These are phyloP conservation scores for Chaetomium sp. DNA, from an alignment of 2,329 filamentous ascomycete genomes.

Conservation along the genomic window DNA sequence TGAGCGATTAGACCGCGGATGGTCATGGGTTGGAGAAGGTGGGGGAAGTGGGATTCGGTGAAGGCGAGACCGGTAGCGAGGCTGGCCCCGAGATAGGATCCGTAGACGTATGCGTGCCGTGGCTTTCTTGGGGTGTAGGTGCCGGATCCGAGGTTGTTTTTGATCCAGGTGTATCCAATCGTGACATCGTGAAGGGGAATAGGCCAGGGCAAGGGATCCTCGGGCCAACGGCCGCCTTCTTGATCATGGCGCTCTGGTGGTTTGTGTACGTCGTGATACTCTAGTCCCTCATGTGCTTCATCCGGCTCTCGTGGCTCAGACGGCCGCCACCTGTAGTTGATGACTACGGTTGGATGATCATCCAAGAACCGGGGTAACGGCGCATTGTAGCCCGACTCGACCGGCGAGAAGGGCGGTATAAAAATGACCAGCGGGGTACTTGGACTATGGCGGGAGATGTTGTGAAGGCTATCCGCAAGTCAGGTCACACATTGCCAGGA, in stretches of 20 bases:
- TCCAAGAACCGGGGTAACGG: constrained; percentile 37
- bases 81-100: constrained; percentile 51
- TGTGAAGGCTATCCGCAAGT: constrained; percentile 39
- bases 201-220: constrained; percentile 42
- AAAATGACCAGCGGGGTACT: constrained; percentile 47
- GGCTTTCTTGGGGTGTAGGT: neutral
- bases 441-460: constrained; percentile 33
- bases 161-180: constrained; percentile 49
- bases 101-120: constrained; percentile 43
- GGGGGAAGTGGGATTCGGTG: constrained; percentile 44
- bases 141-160: constrained; percentile 32
- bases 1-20: constrained; percentile 49
- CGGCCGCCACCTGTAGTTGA: constrained; percentile 53
- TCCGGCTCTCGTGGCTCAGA: too few relatives aligned
- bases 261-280: too few relatives aligned
- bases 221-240: constrained; percentile 4
- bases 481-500: too few relatives aligned
- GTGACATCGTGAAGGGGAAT: constrained; percentile 50
- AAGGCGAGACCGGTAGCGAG: constrained; percentile 52
- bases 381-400: constrained; percentile 19
- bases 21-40: constrained; percentile 30
- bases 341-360: constrained; percentile 43
- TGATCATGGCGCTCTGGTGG: neutral
- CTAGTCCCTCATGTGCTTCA: too few relatives aligned
- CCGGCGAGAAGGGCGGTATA: constrained; percentile 43